Conservation (phyloP, 306 rosid genomes). For the Inga oerstediana region DNA sequence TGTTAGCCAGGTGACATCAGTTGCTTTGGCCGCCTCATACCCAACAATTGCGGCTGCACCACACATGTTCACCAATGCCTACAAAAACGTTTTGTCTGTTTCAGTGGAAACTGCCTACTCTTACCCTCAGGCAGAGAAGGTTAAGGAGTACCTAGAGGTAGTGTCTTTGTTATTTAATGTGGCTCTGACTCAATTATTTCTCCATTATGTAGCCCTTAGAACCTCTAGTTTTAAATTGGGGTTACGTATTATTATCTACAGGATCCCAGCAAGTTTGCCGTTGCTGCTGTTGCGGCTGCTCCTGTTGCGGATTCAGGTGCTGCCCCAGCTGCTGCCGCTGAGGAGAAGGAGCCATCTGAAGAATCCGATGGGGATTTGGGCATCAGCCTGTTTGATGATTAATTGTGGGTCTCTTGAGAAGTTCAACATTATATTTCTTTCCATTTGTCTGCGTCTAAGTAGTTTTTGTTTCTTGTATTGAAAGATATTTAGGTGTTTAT, state of each 20-base stretch:
- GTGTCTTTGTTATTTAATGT: neutral
- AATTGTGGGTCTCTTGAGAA: neutral
- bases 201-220: neutral
- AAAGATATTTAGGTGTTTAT: neutral
- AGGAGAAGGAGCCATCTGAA: slow-evolving; percentile 68
- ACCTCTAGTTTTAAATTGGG: neutral
- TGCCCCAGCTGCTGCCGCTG: slow-evolving; percentile 54
- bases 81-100: slow-evolving; percentile 73
- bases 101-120: slow-evolving; percentile 68
- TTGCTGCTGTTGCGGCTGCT: slow-evolving; percentile 36
- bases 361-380: slow-evolving; percentile 51
- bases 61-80: slow-evolving; percentile 74
- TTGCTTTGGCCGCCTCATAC: slow-evolving; percentile 72
- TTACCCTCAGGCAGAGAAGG: slow-evolving; percentile 76
- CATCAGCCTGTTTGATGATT: slow-evolving; percentile 45
- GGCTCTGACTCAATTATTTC: no score
- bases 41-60: slow-evolving; percentile 96
- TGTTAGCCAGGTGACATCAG: slow-evolving; percentile 72
- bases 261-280: slow-evolving; percentile 68
- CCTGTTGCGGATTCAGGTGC: slow-evolving; percentile 31
- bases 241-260: slow-evolving; percentile 1
- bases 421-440: neutral
- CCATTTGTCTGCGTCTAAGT: neutral
- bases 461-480: neutral
- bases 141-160: slow-evolving; percentile 83